A percentile compares a stretch with the other conserved stretches of the same genome.
Conservation (phyloP, 352 stramenopile genomes). For the Pelagophyceae sp. region DNA sequence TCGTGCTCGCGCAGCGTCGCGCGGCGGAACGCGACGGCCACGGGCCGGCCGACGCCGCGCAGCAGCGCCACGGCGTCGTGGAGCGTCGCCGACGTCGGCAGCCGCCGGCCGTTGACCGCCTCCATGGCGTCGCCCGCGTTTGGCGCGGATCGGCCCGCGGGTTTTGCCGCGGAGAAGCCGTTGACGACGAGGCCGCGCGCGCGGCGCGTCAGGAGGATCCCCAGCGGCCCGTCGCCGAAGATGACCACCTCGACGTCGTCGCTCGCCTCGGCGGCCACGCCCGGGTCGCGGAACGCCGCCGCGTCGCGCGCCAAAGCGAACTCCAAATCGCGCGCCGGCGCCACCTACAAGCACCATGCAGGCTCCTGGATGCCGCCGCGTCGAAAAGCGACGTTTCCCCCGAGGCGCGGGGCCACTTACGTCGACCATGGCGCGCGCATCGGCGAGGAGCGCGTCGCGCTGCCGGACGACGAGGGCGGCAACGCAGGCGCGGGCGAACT, state of each 20-base stretch:
- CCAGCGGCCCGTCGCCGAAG: slow-evolving; percentile 1
- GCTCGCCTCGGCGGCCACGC: not conserved
- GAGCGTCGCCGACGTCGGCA: not conserved
- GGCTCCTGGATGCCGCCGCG: no score
- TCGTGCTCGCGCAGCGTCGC: not conserved
- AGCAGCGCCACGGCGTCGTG: slow-evolving; percentile 2
- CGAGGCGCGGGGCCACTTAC: not conserved
- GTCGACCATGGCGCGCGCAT: not conserved
- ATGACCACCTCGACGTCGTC: not conserved
- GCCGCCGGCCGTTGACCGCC: slow-evolving; percentile 1
- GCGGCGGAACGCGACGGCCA: not conserved
- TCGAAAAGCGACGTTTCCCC: not conserved
- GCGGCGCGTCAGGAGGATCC: not conserved
- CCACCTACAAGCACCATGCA: no score
- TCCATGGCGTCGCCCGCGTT: not conserved
- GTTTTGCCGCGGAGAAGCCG: not conserved
- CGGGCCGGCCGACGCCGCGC: not conserved
- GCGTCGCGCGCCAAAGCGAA: not conserved
- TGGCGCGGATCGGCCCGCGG: not conserved
- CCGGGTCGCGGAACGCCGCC: not conserved
- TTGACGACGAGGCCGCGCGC: not conserved
- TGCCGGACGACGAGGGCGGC: not conserved
- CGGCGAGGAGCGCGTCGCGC: not conserved
- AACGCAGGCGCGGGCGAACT: not conserved
- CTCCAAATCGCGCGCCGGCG: not conserved